phyloP scores from a whole-genome alignment of 179 eudicot genomes.

The Monotropa hypopitys region DNA sequence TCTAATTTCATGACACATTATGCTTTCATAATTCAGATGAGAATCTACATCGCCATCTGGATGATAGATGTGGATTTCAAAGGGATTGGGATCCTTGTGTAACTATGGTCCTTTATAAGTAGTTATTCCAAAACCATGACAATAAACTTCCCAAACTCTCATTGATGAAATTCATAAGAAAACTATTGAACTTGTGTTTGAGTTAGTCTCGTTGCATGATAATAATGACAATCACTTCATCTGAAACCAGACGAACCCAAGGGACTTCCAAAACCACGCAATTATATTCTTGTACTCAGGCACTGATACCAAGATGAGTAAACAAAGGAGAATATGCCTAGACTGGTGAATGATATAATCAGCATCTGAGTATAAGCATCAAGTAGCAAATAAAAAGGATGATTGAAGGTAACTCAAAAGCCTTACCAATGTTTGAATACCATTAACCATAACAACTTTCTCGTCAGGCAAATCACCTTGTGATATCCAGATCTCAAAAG shows the following conservation, averaged over 20 bases:
- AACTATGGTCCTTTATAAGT: background rate
- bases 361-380: background rate
- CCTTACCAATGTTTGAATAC: slow-evolving; percentile 70
- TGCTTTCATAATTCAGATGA: background rate
- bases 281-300: background rate
- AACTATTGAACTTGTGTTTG: background rate
- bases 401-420: background rate
- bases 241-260: background rate
- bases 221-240: background rate
- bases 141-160: background rate
- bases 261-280: background rate
- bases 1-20: background rate
- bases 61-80: background rate
- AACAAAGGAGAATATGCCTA: background rate
- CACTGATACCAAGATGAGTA: background rate
- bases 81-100: background rate
- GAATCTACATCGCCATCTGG: background rate
- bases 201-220: background rate
- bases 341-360: background rate
- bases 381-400: background rate
- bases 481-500: slow-evolving; percentile 74
- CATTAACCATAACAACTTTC: slow-evolving; percentile 75
- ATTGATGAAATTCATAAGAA: background rate
- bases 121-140: background rate
- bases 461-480: slow-evolving; percentile 54